A percentile compares a stretch with the other conserved stretches of the same genome.
Conservation (phyloP, 2,329 filamentous ascomycete species). For the Talaromyces verruculosus region DNA sequence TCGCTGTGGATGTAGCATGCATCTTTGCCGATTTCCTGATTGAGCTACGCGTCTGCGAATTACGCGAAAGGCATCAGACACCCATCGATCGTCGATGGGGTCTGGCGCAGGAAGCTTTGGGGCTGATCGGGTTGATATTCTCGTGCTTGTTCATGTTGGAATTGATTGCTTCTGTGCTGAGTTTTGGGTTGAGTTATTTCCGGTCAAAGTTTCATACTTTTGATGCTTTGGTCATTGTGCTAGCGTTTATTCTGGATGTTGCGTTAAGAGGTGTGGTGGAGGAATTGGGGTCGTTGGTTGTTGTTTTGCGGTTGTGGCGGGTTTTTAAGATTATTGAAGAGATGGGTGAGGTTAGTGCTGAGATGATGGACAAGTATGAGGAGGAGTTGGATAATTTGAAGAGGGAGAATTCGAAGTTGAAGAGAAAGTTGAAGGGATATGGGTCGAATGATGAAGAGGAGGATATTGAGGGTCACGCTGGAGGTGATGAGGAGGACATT, state of each 20-base stretch:
- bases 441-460: conserved; percentile 16
- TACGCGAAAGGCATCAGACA: conserved; percentile 29
- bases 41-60: conserved; percentile 51
- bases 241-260: conserved; percentile 63
- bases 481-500: conserved; percentile 17
- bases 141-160: conserved; percentile 66
- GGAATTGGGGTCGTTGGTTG: conserved; percentile 55
- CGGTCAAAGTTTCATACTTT: conserved; percentile 62
- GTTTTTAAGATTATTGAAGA: conserved; percentile 72
- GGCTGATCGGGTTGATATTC: conserved; percentile 57
- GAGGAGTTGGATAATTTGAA: conserved; percentile 48
- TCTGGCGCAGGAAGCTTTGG: conserved; percentile 47
- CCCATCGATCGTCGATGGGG: conserved; percentile 32
- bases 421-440: conserved; percentile 18
- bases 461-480: conserved; percentile 17
- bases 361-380: conserved; percentile 61
- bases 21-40: conserved; percentile 56
- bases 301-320: conserved; percentile 66
- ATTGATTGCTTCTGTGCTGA: conserved; percentile 58
- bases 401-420: conserved; percentile 19
- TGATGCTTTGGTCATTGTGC: conserved; percentile 62
- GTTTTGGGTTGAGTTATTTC: conserved; percentile 64
- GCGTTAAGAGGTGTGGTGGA: conserved; percentile 54
- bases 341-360: conserved; percentile 61
- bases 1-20: conserved; percentile 52